Evolutionary conservation across 1,284 basidiomycete genomes (phyloP).

Genomic region (Ustilago crameri): DNA sequence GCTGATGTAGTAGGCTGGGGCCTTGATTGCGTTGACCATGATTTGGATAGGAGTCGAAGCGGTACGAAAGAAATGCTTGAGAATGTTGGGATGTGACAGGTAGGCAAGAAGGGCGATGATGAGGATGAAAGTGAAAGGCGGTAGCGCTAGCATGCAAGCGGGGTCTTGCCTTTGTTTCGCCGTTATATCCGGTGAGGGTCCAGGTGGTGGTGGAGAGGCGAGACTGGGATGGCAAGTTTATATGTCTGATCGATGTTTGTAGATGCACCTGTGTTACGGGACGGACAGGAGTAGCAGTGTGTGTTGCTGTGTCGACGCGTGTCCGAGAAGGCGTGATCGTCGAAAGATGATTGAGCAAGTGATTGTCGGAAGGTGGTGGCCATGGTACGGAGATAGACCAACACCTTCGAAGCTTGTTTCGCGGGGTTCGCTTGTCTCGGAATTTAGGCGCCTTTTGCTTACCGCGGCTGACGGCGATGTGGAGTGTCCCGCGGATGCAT

Average conservation of each 20-base stretch:
- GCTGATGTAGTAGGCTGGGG: constrained; percentile 53
- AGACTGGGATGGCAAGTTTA: no score
- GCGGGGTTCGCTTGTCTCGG: background rate
- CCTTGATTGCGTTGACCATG: constrained; percentile 21
- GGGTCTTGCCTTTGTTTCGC: background rate
- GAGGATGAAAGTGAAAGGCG: constrained; percentile 8
- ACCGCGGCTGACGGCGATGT: constrained; percentile 7
- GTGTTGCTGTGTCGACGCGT: background rate
- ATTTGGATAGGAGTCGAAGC: background rate
- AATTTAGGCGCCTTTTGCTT: background rate
- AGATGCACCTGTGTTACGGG: no score
- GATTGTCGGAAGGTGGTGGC: background rate
- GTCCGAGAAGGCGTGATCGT: background rate
- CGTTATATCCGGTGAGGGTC: background rate
- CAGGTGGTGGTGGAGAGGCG: background rate
- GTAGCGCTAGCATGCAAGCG: constrained; percentile 11
- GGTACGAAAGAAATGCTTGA: background rate
- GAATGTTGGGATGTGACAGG: constrained; percentile 4
- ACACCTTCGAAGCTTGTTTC: background rate
- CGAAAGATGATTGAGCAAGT: background rate
- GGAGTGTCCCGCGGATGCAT: constrained; percentile 2
- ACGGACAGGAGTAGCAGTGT: no score
- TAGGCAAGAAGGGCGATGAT: constrained; percentile 14
- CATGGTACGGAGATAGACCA: background rate
- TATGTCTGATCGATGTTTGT: no score